phyloP scores from a whole-genome alignment of 2,329 filamentous ascomycete genomes.

The Didymella keratinophila region DNA sequence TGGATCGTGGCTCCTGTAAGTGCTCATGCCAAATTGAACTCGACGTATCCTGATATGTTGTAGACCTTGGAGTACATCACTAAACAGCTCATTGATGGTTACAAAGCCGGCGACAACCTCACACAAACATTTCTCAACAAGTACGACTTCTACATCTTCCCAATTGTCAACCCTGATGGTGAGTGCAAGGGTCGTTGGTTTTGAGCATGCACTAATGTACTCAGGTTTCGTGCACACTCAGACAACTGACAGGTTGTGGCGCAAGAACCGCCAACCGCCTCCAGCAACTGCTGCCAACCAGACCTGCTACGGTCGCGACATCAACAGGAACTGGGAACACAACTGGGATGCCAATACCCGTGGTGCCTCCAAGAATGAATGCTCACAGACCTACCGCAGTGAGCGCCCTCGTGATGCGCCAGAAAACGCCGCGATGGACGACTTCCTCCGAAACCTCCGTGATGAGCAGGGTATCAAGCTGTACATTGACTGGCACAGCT shows the following conservation, averaged over 20 bases:
- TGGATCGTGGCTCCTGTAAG: slow-evolving; percentile 54
- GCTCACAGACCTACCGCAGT: slow-evolving; percentile 43
- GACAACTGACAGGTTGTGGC: slow-evolving; percentile 47
- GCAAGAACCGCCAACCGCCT: slow-evolving; percentile 45
- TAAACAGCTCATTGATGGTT: slow-evolving; percentile 38
- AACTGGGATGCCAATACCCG: slow-evolving; percentile 40
- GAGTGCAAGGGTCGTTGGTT: neutral
- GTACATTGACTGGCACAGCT: slow-evolving; percentile 71
- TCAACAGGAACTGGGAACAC: slow-evolving; percentile 47
- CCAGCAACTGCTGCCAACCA: slow-evolving; percentile 35
- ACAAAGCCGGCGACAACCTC: slow-evolving; percentile 35
- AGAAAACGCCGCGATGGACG: slow-evolving; percentile 52
- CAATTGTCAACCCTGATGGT: slow-evolving; percentile 46
- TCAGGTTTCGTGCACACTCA: slow-evolving; percentile 47
- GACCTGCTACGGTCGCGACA: slow-evolving; percentile 43
- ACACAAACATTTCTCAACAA: slow-evolving; percentile 44
- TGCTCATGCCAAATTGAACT: neutral
- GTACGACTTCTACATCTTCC: slow-evolving; percentile 47
- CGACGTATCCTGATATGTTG: neutral
- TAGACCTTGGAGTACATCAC: slow-evolving; percentile 40
- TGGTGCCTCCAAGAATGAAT: slow-evolving; percentile 43
- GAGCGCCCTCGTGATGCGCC: slow-evolving; percentile 39
- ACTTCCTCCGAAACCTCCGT: slow-evolving; percentile 55
- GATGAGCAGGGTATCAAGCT: slow-evolving; percentile 61
- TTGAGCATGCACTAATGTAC: neutral